Conservation (phyloP, 1,139 yeast genomes). For the Ogataea hybrid region DNA sequence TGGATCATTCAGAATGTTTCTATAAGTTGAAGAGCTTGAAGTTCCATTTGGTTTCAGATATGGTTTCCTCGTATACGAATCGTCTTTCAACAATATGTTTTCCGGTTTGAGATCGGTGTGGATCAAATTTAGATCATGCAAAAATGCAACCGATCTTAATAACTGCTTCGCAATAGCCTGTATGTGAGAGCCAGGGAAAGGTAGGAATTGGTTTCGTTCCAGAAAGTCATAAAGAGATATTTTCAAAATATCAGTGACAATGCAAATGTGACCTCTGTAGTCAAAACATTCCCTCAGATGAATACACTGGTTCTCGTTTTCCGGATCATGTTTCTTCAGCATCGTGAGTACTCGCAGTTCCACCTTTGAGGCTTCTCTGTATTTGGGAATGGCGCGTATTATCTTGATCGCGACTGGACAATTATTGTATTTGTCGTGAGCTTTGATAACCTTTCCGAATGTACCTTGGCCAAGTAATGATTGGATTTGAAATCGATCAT, state of each 20-base stretch:
- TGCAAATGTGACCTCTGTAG: conserved; percentile 89
- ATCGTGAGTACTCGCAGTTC: conserved; percentile 80
- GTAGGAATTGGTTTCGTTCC: conserved; percentile 67
- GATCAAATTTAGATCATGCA: conserved; percentile 85
- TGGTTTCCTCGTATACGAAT: conserved; percentile 36
- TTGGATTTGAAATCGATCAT: conserved; percentile 62
- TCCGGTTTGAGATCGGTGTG: conserved; percentile 98
- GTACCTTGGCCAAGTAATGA: conserved; percentile 93
- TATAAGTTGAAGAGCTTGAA: conserved; percentile 3
- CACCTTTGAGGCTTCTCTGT: conserved; percentile 82
- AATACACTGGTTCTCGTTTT: conserved; percentile 67
- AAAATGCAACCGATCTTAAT: conserved; percentile 78
- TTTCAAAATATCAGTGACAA: conserved; percentile 84
- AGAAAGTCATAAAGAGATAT: conserved; percentile 87
- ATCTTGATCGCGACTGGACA: conserved; percentile 87
- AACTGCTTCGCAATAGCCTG: conserved; percentile 88
- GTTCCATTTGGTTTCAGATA: conserved; percentile 14
- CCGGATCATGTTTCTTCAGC: conserved; percentile 69
- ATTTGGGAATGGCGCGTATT: conserved; percentile 75
- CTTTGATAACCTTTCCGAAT: conserved; percentile 90
- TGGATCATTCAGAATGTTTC: conserved; percentile 59
- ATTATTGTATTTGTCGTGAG: conserved; percentile 55
- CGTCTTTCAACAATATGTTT: conserved; percentile 76
- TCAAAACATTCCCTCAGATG: conserved; percentile 90
- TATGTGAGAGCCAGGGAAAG: conserved; percentile 82